Evolutionary conservation across 163 green algal species (phyloP).

Genomic region (Chlorella variabilis): DNA sequence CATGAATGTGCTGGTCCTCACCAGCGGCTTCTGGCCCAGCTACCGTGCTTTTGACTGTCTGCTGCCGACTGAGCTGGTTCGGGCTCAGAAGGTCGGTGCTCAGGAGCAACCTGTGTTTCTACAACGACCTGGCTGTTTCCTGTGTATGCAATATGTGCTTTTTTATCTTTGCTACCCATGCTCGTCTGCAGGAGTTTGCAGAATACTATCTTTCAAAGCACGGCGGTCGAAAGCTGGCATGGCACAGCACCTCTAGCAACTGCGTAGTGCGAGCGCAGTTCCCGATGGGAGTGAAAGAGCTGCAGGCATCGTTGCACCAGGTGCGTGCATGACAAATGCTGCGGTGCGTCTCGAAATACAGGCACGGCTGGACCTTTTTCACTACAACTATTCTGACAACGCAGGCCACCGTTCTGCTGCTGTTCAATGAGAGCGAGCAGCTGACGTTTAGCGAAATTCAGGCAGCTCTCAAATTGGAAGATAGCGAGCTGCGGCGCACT

Average conservation of each 20-base stretch:
- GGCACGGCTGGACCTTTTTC: neutral
- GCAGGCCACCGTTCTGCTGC: constrained; percentile 89
- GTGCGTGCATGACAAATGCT: too few relatives aligned
- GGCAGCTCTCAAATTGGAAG: constrained; percentile 73
- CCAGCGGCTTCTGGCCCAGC: constrained; percentile 94
- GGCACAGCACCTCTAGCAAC: constrained; percentile 85
- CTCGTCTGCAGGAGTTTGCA: constrained; percentile 62
- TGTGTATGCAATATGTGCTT: too few relatives aligned
- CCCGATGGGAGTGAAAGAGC: constrained; percentile 88
- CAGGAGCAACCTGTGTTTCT: constrained; percentile 24
- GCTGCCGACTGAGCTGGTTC: constrained; percentile 80
- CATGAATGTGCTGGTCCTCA: constrained; percentile 93
- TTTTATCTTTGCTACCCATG: too few relatives aligned
- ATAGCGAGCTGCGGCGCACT: constrained; percentile 90
- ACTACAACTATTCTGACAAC: neutral
- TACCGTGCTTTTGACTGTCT: constrained; percentile 81
- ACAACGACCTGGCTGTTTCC: too few relatives aligned
- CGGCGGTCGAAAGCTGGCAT: constrained; percentile 87
- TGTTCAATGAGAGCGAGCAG: constrained; percentile 87
- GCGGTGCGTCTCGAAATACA: too few relatives aligned
- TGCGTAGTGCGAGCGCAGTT: constrained; percentile 90
- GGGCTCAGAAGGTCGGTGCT: constrained; percentile 52
- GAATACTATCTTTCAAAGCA: constrained; percentile 96
- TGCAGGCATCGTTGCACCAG: constrained; percentile 90
- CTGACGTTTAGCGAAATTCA: constrained; percentile 83